These are phyloP conservation scores for Bruguiera sexangula DNA, from an alignment of 345 rosid species.

Conservation along the genomic window DNA sequence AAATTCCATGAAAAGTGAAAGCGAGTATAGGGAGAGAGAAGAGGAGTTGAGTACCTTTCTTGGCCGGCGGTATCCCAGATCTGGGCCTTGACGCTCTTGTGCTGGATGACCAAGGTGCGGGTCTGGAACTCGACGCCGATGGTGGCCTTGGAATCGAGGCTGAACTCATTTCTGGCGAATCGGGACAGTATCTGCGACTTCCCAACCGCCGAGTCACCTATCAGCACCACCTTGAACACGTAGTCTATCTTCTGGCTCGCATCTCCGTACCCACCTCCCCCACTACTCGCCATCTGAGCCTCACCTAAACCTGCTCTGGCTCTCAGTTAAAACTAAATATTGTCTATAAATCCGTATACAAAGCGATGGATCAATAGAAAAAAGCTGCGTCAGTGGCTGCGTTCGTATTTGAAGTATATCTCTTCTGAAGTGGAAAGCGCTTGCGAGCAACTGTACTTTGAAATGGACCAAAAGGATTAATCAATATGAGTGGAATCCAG, in stretches of 20 bases:
- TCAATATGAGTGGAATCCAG: no score
- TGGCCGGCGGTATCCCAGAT: conserved; percentile 18
- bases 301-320: neutral
- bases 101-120: conserved; percentile 2
- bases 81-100: conserved; percentile 18
- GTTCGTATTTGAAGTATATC: no score
- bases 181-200: conserved; percentile 12
- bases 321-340: neutral
- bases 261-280: conserved; percentile 8
- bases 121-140: conserved; percentile 17
- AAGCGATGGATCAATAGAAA: no score
- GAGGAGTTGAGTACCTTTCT: neutral
- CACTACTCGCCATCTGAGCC: neutral
- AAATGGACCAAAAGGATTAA: no score
- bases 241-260: conserved; percentile 3
- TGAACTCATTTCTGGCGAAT: conserved; percentile 9
- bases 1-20: neutral
- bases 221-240: conserved; percentile 16
- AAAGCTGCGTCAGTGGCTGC: no score
- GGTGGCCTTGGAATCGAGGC: conserved; percentile 15
- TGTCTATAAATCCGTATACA: no score
- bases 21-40: neutral
- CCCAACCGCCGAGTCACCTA: conserved; percentile 16
- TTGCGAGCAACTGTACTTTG: no score
- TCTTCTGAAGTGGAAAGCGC: no score